These are phyloP conservation scores for Paxillus involutus DNA, from an alignment of 768 basidiomycete species.

Conservation along the genomic window DNA sequence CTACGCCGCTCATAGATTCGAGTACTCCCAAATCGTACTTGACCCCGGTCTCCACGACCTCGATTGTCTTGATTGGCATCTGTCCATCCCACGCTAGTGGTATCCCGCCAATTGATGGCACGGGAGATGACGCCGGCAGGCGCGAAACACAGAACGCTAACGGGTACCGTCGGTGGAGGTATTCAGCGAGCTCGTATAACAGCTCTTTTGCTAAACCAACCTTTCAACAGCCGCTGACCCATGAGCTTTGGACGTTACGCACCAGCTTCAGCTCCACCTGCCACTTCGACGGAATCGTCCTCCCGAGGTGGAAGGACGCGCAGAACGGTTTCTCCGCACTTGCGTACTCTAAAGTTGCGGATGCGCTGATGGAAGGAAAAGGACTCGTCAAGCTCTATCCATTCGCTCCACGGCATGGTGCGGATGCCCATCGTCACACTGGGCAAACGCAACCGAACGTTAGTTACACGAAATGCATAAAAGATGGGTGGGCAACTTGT, in stretches of 20 bases:
- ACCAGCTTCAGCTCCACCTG: slow-evolving; percentile 35
- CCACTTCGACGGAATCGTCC: slow-evolving; percentile 36
- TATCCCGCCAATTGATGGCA: slow-evolving; percentile 23
- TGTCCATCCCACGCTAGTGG: slow-evolving; percentile 40
- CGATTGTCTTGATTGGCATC: slow-evolving; percentile 53
- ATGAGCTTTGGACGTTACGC: slow-evolving; percentile 1
- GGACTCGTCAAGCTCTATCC: slow-evolving; percentile 73
- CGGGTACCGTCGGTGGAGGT: slow-evolving; percentile 66
- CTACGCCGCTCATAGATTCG: slow-evolving; percentile 20
- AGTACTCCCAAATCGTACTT: slow-evolving; percentile 51
- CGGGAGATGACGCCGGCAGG: slow-evolving; percentile 7
- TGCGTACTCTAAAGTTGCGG: slow-evolving; percentile 51
- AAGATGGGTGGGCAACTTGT: background rate
- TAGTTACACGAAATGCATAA: background rate
- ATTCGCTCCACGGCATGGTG: slow-evolving; percentile 68
- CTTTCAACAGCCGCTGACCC: background rate
- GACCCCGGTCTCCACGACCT: slow-evolving; percentile 49
- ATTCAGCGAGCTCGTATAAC: slow-evolving; percentile 68
- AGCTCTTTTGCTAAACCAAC: slow-evolving; percentile 55
- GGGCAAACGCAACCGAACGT: background rate
- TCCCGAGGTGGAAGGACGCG: slow-evolving; percentile 46
- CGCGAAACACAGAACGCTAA: slow-evolving; percentile 54
- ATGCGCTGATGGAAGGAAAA: slow-evolving; percentile 59
- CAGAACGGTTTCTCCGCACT: slow-evolving; percentile 49
- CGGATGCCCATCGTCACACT: slow-evolving; percentile 77